Evolutionary conservation across 805 yeast species (phyloP), one percentile per base, ranked within the genome.

Genomic region (Monosporozyma siamensis): DNA sequence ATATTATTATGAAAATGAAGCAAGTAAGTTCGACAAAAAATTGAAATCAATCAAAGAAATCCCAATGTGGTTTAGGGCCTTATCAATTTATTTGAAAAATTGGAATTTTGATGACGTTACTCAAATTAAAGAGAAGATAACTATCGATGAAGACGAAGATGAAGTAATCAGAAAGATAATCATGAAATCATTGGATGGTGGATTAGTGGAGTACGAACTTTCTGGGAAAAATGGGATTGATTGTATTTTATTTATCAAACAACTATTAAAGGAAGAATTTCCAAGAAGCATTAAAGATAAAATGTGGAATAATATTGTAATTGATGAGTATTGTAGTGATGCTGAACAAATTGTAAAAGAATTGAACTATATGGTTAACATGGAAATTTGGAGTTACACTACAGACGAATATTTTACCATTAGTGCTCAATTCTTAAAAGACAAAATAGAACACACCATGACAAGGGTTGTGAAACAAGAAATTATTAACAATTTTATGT

Each of bases 41-140:
- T 11, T 12, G 8, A 30, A n/a, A 6, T n/a, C 6, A 3, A 22
- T 25, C 9, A 22, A 20, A 23, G 39, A 37, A n/a, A 25, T 37
- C 15, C 31, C 39, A 37, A 22, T 12, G n/a, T 37, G 31, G 39
- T 37, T 12, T 25, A 37, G 12, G 12, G n/a, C 27, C 4, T 37
- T 37, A 11, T 37, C 39, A 12, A 24, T 11, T 6, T 24, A 23
- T 24, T 18, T 24, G 15, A n/a, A 14, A 37, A 2, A 11, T 18
- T 23, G 30, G 22, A 37, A 25, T 18, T 37, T 37, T 25, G 39
- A 37, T 37, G 24, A 37, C 15, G 24, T 37, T 14, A 37, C 39
- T 20, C n/a, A 11, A 4, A 9, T 25, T 12, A 9, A 10, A 2
- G 15, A 17, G 12, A 17, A 20, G 14, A 11, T 4, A 6, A 12